Base-by-base conservation (phyloP, 2,329 filamentous ascomycete genomes). In the Colletotrichum sp. region DNA sequence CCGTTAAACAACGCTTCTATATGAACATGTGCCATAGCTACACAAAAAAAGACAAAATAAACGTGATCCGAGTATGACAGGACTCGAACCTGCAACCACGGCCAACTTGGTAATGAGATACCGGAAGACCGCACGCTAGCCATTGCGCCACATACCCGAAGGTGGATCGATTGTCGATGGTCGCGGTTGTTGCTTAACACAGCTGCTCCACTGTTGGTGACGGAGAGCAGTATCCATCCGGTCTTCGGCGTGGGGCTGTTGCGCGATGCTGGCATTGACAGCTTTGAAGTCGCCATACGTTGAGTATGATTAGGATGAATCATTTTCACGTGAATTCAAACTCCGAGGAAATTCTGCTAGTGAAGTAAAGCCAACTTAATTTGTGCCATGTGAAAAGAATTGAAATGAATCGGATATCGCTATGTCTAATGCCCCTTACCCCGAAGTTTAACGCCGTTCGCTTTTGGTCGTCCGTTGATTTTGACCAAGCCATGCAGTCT, bases 401-500 rank as follows among this genome's bases (percentile, higher is more conserved):
- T 28, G 26, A 15, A 48, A 30, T 32, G 16, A 68, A 2, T 18
- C 16, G 24, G 8, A 9, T 9, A 24, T 24, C 62, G 39, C 24
- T 57, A 13, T 59, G 12, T 72, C 52, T 72, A 65, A 69, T 65
- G 57, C 70, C 30, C 52, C 28, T 18, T 18, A 30, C 8, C 5
- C 24, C 10, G 13, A 12, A 4, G 12, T 12, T 24, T 15, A 68
- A 60, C 70, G 57, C 64, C 64, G 24, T 30, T 34, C n/a, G 10
- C 63, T 52, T 10, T 22, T 34, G 18, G 44, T 24, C 28, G 36
- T 64, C 36, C 13, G 48, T 59, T 26, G 34, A 9, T 18, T 26
- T 59, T 48, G 60, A 26, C 63, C 55, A 9, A 77, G 72, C 75
- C 75, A 77, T 24, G 72, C 75, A 15, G 68, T 62, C 59, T 77